These are phyloP conservation scores for Boletus rex-veris DNA, from an alignment of 768 basidiomycete genomes.

Conservation along the genomic window DNA sequence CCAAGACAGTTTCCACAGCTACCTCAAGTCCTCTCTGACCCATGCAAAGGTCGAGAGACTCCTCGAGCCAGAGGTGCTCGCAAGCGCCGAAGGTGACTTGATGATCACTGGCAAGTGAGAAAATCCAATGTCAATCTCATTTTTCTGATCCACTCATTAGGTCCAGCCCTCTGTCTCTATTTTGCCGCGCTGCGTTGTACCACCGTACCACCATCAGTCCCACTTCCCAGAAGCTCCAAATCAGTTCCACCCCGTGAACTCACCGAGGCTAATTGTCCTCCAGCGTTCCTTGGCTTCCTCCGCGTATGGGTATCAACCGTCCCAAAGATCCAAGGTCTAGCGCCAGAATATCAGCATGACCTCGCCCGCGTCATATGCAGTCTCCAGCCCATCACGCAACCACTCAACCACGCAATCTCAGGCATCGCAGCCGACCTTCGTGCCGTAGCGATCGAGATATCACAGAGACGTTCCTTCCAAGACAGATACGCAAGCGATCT, in stretches of 20 bases:
- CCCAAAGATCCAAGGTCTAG: slow-evolving; percentile 56
- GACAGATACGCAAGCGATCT: slow-evolving; percentile 71
- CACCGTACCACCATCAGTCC: slow-evolving; percentile 75
- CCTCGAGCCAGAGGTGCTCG: slow-evolving; percentile 68
- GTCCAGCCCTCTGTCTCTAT: slow-evolving; percentile 79
- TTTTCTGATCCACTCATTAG: slow-evolving; percentile 30
- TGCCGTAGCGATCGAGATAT: slow-evolving; percentile 83
- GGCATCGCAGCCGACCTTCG: slow-evolving; percentile 79
- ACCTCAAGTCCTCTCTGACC: slow-evolving; percentile 73
- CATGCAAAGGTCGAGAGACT: slow-evolving; percentile 75
- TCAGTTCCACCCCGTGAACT: slow-evolving; percentile 51
- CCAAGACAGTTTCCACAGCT: slow-evolving; percentile 79
- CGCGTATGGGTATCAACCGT: slow-evolving; percentile 70
- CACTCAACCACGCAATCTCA: slow-evolving; percentile 40
- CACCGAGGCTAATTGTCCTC: slow-evolving; percentile 65
- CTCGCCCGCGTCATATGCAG: slow-evolving; percentile 78
- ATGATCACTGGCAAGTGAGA: slow-evolving; percentile 74
- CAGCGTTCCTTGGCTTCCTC: slow-evolving; percentile 64
- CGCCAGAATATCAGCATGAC: slow-evolving; percentile 70
- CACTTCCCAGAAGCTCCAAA: slow-evolving; percentile 61
- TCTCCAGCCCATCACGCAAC: slow-evolving; percentile 42
- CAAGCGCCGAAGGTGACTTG: slow-evolving; percentile 75
- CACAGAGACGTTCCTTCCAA: slow-evolving; percentile 80
- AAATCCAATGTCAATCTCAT: neutral
- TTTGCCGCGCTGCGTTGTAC: slow-evolving; percentile 78